These are phyloP conservation scores for Flaveria trinervia DNA, from an alignment of 129 eudicot genomes.

Conservation along the genomic window DNA sequence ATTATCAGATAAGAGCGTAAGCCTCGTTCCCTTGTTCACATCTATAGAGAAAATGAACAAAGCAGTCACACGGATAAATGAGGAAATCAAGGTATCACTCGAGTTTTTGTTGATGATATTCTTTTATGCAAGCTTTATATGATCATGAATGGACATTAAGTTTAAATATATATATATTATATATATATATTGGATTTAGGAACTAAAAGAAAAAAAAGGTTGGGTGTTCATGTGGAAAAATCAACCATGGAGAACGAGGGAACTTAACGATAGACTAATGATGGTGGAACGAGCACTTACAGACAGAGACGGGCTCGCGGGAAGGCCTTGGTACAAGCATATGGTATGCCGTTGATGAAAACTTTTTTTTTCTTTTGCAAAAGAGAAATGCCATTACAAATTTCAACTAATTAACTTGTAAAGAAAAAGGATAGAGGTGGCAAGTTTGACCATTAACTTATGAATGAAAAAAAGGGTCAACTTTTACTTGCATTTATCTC, in stretches of 20 bases:
- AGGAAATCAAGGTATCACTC: slow-evolving; percentile 56
- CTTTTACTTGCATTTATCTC: background rate
- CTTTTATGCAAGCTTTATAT: slow-evolving; percentile 13
- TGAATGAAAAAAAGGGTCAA: background rate
- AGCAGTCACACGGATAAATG: slow-evolving; percentile 53
- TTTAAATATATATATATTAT: background rate
- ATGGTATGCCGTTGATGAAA: slow-evolving; percentile 51
- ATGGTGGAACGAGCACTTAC: slow-evolving; percentile 91
- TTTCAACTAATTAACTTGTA: background rate
- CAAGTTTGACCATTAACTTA: background rate
- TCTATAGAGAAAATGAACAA: slow-evolving; percentile 57
- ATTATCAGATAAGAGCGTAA: slow-evolving; percentile 42
- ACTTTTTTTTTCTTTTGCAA: background rate
- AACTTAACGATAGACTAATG: slow-evolving; percentile 77
- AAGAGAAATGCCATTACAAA: background rate
- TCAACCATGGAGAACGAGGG: slow-evolving; percentile 51
- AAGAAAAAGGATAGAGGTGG: background rate
- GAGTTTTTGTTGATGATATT: background rate
- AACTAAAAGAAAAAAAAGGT: slow-evolving; percentile 44
- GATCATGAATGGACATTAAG: background rate
- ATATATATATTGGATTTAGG: slow-evolving; percentile 34
- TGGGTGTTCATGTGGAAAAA: slow-evolving; percentile 48
- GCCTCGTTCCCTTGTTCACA: slow-evolving; percentile 62
- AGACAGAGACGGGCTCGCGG: slow-evolving; percentile 78
- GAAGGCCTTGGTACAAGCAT: slow-evolving; percentile 85